These are phyloP conservation scores for Magnusiomyces sp. DNA, from an alignment of 1,139 yeast species.

Conservation along the genomic window DNA sequence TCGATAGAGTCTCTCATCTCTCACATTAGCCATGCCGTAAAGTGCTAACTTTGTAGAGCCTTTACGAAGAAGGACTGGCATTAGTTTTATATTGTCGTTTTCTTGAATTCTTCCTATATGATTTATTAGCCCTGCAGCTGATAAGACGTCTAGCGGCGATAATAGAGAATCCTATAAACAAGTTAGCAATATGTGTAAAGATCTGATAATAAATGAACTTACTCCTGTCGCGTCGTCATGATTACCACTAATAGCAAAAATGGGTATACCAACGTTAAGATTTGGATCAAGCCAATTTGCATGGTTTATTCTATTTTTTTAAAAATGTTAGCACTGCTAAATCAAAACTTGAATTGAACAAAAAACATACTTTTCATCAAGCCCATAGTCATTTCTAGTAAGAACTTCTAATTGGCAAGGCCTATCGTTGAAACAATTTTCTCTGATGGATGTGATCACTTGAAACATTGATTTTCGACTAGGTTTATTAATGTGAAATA, in stretches of 20 bases:
- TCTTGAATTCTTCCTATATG: constrained; percentile 82
- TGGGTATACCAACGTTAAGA: constrained; percentile 81
- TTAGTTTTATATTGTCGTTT: constrained; percentile 62
- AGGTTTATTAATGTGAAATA: constrained; percentile 86
- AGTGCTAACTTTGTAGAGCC: constrained; percentile 76
- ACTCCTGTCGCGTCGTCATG: constrained; percentile 96
- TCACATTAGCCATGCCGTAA: constrained; percentile 79
- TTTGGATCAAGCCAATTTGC: constrained; percentile 90
- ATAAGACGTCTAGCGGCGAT: constrained; percentile 81
- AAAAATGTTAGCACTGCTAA: constrained; percentile 16
- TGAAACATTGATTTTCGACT: constrained; percentile 78
- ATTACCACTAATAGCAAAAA: constrained; percentile 90
- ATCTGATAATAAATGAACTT: constrained; percentile 7
- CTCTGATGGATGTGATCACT: constrained; percentile 65
- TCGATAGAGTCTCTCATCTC: constrained; percentile 81
- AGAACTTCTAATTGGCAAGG: constrained; percentile 82
- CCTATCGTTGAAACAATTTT: constrained; percentile 72
- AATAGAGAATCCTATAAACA: constrained; percentile 38
- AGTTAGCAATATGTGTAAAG: neutral
- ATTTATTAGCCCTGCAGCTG: constrained; percentile 75
- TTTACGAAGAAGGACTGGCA: constrained; percentile 76
- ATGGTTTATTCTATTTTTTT: constrained; percentile 37
- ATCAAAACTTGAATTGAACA: constrained; percentile 11
- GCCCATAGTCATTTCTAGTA: constrained; percentile 63
- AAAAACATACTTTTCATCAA: constrained; percentile 40